Conservation (phyloP, 2,329 filamentous ascomycete species). For the Rutstroemia sp. region DNA sequence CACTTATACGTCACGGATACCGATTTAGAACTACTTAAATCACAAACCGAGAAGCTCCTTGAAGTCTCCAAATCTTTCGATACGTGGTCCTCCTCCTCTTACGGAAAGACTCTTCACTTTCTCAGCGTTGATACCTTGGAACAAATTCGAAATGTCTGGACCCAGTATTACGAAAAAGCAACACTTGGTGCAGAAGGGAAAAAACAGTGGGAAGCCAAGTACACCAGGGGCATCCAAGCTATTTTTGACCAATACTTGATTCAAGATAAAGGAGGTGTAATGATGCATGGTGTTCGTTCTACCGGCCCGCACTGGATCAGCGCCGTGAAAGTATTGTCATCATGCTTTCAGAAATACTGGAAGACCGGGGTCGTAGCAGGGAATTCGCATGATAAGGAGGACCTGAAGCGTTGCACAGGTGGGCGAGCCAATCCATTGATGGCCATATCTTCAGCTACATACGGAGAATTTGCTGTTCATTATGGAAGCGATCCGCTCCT, state of each 20-base stretch:
- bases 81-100: conserved; percentile 2
- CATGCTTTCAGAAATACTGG: not conserved
- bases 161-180: not conserved
- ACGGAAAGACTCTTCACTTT: conserved; percentile 2
- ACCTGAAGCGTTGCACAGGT: not conserved
- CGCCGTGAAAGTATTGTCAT: not conserved
- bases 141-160: conserved; percentile 6
- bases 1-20: conserved; percentile 4
- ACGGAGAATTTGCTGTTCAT: conserved; percentile 2
- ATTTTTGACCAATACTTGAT: not conserved
- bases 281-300: not conserved
- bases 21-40: not conserved
- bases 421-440: conserved; percentile 10
- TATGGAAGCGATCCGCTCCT: conserved; percentile 11
- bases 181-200: not conserved
- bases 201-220: not conserved
- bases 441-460: not conserved
- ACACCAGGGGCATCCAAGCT: not conserved
- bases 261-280: too few relatives aligned
- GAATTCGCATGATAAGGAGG: not conserved
- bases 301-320: not conserved
- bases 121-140: conserved; percentile 1
- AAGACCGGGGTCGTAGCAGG: not conserved
- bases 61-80: not conserved
- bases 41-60: conserved; percentile 3